These are phyloP conservation scores for Pleurotus citrinopileatus DNA, from an alignment of 768 basidiomycete species.

Conservation along the genomic window DNA sequence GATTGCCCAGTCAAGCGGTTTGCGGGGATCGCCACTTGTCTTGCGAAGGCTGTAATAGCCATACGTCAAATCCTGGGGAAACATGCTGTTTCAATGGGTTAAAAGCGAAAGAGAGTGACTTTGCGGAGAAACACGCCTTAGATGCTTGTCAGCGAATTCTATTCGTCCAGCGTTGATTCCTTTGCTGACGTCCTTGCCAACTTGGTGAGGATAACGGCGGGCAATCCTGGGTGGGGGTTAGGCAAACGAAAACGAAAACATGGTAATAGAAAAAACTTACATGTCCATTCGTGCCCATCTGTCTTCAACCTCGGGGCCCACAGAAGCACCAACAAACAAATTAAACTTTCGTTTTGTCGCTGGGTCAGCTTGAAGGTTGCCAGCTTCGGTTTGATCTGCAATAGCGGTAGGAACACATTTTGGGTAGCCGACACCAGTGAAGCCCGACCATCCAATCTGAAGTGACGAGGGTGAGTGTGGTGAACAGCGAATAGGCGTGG, in stretches of 20 bases:
- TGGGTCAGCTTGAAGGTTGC: slow-evolving; percentile 41
- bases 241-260: not conserved
- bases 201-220: slow-evolving; percentile 47
- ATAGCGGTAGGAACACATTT: slow-evolving; percentile 45
- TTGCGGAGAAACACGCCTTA: slow-evolving; percentile 28
- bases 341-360: slow-evolving; percentile 44
- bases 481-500: not conserved
- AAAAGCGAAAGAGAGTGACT: not conserved
- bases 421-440: slow-evolving; percentile 50
- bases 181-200: slow-evolving; percentile 45
- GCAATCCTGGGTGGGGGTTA: slow-evolving; percentile 25
- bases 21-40: slow-evolving; percentile 39
- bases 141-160: slow-evolving; percentile 45
- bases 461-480: not conserved
- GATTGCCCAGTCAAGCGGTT: slow-evolving; percentile 47
- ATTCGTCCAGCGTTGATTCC: slow-evolving; percentile 48
- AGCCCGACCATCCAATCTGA: slow-evolving; percentile 50
- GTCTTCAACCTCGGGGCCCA: slow-evolving; percentile 48
- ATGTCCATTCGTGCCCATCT: slow-evolving; percentile 46
- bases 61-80: slow-evolving; percentile 46
- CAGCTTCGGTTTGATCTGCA: slow-evolving; percentile 39
- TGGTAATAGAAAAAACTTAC: slow-evolving; percentile 20
- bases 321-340: slow-evolving; percentile 45
- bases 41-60: slow-evolving; percentile 44
- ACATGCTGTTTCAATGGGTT: slow-evolving; percentile 28